Evolutionary conservation across 2,329 filamentous ascomycete genomes (phyloP).

Genomic region (Ilyonectria mors-panacis): DNA sequence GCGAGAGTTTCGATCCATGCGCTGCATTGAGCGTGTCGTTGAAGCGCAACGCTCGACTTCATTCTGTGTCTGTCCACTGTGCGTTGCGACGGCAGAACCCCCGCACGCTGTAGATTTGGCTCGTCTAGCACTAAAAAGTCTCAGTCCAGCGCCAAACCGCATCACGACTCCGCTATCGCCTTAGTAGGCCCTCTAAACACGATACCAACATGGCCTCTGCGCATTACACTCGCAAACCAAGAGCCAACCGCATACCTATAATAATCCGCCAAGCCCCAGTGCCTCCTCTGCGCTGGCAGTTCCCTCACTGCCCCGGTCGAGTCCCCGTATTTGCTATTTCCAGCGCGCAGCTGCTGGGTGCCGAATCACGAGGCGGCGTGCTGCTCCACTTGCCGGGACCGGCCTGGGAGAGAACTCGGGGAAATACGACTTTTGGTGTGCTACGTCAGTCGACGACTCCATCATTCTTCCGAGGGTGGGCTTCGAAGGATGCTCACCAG

Average conservation of each 20-base stretch:
- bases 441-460: background rate
- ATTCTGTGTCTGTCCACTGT: background rate
- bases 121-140: background rate
- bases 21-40: background rate
- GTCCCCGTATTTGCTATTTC: background rate
- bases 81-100: background rate
- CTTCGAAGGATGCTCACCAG: background rate
- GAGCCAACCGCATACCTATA: background rate
- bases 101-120: background rate
- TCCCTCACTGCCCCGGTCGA: background rate
- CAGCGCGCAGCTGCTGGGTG: background rate
- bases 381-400: background rate
- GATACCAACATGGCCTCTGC: background rate
- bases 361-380: background rate
- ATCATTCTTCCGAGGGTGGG: background rate
- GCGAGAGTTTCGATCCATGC: background rate
- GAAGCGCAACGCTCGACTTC: background rate
- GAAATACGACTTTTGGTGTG: background rate
- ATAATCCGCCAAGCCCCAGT: background rate
- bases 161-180: no score
- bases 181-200: no score
- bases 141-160: no score
- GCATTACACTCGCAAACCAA: background rate
- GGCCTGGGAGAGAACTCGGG: background rate
- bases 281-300: background rate